Conservation (phyloP, 305 asterid genomes). For the Fraxinus albicans region DNA sequence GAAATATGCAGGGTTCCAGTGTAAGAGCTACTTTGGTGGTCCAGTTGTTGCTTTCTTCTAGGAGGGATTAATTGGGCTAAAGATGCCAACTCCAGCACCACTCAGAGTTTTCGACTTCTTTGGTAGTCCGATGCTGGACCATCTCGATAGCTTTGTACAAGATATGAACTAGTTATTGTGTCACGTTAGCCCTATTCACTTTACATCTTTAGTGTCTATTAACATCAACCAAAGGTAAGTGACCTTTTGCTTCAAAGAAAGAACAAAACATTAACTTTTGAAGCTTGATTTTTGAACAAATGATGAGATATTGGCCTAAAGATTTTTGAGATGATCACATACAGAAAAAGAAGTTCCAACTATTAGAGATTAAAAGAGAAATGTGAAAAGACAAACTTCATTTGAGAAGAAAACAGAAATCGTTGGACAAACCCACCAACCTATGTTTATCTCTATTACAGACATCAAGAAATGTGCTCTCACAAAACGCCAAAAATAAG, state of each 20-base stretch:
- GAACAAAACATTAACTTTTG: background rate
- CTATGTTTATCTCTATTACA: background rate
- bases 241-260: conserved; percentile 5
- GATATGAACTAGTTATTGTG: background rate
- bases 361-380: background rate
- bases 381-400: background rate
- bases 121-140: background rate
- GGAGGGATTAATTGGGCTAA: background rate
- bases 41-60: conserved; percentile 27
- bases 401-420: background rate
- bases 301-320: conserved; percentile 21
- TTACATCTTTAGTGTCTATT: background rate
- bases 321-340: conserved; percentile 15
- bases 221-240: background rate
- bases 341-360: background rate
- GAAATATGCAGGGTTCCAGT: conserved; percentile 15
- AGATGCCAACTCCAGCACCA: background rate
- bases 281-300: conserved; percentile 16
- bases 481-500: conserved; percentile 4
- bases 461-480: background rate
- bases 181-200: background rate
- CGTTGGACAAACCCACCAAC: background rate
- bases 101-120: too few relatives aligned
- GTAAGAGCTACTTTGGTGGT: conserved; percentile 23
- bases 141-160: background rate